A percentile compares a stretch with the other conserved stretches of the same genome.
phyloP scores from a whole-genome alignment of 208 protist genomes.

The Wallacemonas sp. region DNA sequence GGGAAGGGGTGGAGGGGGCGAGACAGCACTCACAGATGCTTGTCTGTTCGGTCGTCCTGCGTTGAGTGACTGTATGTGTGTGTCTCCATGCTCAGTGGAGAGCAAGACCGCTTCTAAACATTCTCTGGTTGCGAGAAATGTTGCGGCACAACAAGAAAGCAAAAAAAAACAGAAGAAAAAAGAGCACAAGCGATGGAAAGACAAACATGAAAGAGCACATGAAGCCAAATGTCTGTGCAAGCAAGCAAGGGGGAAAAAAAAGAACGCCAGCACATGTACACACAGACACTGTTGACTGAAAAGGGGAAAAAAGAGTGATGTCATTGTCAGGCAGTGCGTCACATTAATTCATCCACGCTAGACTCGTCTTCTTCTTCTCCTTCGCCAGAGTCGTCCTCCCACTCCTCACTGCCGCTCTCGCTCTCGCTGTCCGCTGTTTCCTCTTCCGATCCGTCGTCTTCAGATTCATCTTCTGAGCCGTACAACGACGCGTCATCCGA shows the following conservation, averaged over 20 bases:
- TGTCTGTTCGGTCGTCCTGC: too few relatives aligned
- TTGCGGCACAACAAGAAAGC: neutral
- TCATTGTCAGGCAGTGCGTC: too few relatives aligned
- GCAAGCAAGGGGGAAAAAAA: slow-evolving; percentile 4
- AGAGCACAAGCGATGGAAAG: neutral
- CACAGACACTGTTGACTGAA: slow-evolving; percentile 1
- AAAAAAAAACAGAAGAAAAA: slow-evolving; percentile 1
- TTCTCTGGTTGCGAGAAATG: too few relatives aligned
- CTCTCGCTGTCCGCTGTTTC: slow-evolving; percentile 2
- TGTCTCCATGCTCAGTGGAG: too few relatives aligned
- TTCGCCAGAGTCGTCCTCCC: neutral
- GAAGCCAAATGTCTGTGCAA: neutral
- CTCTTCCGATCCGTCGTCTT: neutral
- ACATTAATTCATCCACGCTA: too few relatives aligned
- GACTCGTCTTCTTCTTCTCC: neutral
- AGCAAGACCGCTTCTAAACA: too few relatives aligned
- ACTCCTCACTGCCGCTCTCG: neutral
- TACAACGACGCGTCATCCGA: too few relatives aligned
- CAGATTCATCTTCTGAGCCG: neutral
- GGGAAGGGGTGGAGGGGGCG: too few relatives aligned
- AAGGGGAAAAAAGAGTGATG: neutral
- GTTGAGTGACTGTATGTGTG: too few relatives aligned
- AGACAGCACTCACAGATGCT: too few relatives aligned
- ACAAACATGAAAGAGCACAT: neutral
- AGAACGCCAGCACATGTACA: neutral